A percentile compares a stretch with the other conserved stretches of the same genome.
These are phyloP conservation scores for Amauroascus verrucosus DNA, from an alignment of 2,329 filamentous ascomycete species.

Conservation along the genomic window DNA sequence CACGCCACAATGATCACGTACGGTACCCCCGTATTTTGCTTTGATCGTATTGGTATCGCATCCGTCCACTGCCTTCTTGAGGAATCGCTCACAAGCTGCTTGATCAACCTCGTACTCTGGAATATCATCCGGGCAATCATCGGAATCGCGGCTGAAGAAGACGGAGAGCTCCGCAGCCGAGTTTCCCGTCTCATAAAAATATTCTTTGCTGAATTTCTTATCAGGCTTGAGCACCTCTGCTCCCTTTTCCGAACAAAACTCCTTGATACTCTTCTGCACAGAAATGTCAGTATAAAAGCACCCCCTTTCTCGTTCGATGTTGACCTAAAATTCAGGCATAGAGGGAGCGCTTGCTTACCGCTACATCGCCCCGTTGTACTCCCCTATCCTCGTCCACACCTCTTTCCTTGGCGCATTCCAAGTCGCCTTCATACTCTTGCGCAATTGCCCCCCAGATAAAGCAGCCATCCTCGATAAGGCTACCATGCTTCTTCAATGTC, in stretches of 20 bases:
- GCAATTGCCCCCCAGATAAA: slow-evolving; percentile 4
- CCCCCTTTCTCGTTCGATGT: not conserved
- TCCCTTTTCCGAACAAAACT: not conserved
- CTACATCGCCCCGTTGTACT: not conserved
- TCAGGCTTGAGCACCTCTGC: not conserved
- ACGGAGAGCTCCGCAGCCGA: slow-evolving; percentile 3
- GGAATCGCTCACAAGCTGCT: slow-evolving; percentile 7
- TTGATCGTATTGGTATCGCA: slow-evolving; percentile 2
- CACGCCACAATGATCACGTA: slow-evolving; percentile 5
- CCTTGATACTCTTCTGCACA: slow-evolving; percentile 1
- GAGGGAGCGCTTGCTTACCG: not conserved
- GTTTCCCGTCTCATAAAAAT: slow-evolving; percentile 3
- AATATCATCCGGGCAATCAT: not conserved
- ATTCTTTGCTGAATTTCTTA: not conserved
- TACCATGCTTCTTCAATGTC: not conserved
- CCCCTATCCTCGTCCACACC: not conserved
- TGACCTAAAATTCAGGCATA: no score
- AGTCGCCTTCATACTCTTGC: slow-evolving; percentile 8
- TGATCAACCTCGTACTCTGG: slow-evolving; percentile 8
- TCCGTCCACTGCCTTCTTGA: slow-evolving; percentile 1
- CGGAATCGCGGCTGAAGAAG: not conserved
- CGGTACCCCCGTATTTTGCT: slow-evolving; percentile 4
- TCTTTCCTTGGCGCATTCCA: slow-evolving; percentile 7
- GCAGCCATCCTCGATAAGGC: slow-evolving; percentile 1
- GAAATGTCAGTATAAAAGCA: not conserved